Evolutionary conservation across 163 green algal species (phyloP), one percentile per base, ranked within the genome.

Genomic region (Chloromonas sp.): DNA sequence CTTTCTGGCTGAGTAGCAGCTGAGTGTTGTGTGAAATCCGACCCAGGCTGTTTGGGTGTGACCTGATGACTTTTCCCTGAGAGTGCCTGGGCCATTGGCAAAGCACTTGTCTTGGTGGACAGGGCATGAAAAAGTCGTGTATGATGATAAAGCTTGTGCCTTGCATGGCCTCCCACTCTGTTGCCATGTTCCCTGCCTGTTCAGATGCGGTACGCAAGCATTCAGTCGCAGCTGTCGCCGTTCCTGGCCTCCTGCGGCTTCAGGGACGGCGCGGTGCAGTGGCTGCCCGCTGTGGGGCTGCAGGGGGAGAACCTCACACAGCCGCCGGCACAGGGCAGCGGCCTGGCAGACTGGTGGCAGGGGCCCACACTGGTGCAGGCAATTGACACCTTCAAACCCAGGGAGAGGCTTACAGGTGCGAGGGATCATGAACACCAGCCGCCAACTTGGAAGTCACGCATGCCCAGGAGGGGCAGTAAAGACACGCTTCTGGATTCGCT

Each of bases 301-400:
- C 86, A 82, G 3, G 96, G 96, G 0, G 89, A 98, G 78, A 99
- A 99, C 92, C 85, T 99, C 61, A 85, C 85, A 2, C 77, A 71
- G 0, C 87, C 88, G 0, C 92, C 95, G 0, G 87, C 81, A 0
- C 89, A 91, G 14, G 80, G 87, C 0, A 13, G 36, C 15, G 70
- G 57, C 14, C 88, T 96, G 77, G 79, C 85, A 0, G 62, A 74
- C 60, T 94, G 91, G 91, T 92, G 88, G 87, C 13, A 61, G 14
- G 89, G 91, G 0, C 93, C 91, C 1, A 93, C 83, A 0, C 79
- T 98, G 58, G 80, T 95, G 78, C 85, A 92, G 70, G 93, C 94
- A 1, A 97, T 99, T 60, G 95, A 98, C 87, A 78, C 57, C 5
- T 98, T 99, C 86, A 57, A 62, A 15, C 89, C 93, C 2, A 84